These are phyloP conservation scores for Arachis monticola DNA, from an alignment of 331 rosid genomes.

Conservation along the genomic window DNA sequence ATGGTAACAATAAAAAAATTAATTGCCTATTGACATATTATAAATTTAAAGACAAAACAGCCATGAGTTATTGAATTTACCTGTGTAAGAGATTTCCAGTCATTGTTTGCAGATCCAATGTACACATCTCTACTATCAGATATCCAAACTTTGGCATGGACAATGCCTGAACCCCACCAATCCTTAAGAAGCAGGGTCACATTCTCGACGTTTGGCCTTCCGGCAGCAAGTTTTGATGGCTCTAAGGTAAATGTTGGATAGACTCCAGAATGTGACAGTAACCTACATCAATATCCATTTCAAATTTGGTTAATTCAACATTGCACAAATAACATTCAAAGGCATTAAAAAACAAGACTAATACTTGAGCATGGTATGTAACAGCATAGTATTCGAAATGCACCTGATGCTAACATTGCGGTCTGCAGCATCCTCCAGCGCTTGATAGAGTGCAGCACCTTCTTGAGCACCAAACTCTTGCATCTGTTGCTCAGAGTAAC, in stretches of 20 bases:
- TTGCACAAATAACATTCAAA: no score
- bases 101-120: constrained; percentile 95
- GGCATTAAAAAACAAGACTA: no score
- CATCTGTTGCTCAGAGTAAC: constrained; percentile 70
- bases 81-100: constrained; percentile 97
- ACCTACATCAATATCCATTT: constrained; percentile 53
- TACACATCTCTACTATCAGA: constrained; percentile 72
- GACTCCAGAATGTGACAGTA: constrained; percentile 88
- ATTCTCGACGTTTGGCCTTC: constrained; percentile 88
- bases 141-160: constrained; percentile 96
- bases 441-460: constrained; percentile 72
- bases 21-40: no score
- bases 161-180: constrained; percentile 98
- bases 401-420: constrained; percentile 68
- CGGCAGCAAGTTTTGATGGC: constrained; percentile 76
- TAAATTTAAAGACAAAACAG: background rate
- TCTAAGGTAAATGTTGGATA: constrained; percentile 72
- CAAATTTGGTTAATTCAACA: background rate
- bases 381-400: background rate
- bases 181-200: constrained; percentile 64
- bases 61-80: constrained; percentile 41
- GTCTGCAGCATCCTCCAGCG: constrained; percentile 77
- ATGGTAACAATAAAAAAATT: constrained; percentile 6
- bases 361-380: no score
- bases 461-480: constrained; percentile 66